Evolutionary conservation across 805 yeast genomes (phyloP).

Genomic region (Candida pini): DNA sequence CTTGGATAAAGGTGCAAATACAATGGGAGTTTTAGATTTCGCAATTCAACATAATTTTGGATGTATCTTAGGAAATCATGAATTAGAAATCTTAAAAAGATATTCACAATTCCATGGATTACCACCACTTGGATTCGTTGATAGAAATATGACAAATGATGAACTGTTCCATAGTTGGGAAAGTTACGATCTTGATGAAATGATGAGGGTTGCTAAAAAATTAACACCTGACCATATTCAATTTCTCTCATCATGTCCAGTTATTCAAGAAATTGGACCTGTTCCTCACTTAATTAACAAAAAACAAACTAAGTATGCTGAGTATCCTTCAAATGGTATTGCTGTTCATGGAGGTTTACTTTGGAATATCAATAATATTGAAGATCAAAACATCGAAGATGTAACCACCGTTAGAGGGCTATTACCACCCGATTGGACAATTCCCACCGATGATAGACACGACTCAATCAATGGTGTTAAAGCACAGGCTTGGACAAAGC

Average conservation of each 20-base stretch:
- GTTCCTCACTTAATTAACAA: constrained; percentile 39
- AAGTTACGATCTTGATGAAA: constrained; percentile 30
- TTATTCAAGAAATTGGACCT: constrained; percentile 56
- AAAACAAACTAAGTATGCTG: constrained; percentile 18
- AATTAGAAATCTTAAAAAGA: constrained; percentile 59
- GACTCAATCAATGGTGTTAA: constrained; percentile 22
- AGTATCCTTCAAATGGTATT: constrained; percentile 33
- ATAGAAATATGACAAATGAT: constrained; percentile 11
- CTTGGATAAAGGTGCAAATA: constrained; percentile 76
- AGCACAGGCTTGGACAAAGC: constrained; percentile 29
- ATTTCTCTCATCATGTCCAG: constrained; percentile 57
- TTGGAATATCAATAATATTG: constrained; percentile 50
- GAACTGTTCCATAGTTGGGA: constrained; percentile 12
- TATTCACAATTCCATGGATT: constrained; percentile 59
- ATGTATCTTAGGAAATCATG: constrained; percentile 89
- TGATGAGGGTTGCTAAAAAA: constrained; percentile 44
- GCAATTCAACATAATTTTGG: constrained; percentile 54
- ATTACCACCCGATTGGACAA: constrained; percentile 57
- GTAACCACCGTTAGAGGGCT: constrained; percentile 66
- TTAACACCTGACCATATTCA: constrained; percentile 55
- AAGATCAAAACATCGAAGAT: constrained; percentile 56
- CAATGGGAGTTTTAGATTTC: constrained; percentile 60
- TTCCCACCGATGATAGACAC: constrained; percentile 43
- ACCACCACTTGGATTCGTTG: constrained; percentile 17
- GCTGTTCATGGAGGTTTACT: constrained; percentile 83